A percentile compares a stretch with the other conserved stretches of the same genome.
These are phyloP conservation scores for Mycena indigotica DNA, from an alignment of 768 basidiomycete species.

Conservation along the genomic window DNA sequence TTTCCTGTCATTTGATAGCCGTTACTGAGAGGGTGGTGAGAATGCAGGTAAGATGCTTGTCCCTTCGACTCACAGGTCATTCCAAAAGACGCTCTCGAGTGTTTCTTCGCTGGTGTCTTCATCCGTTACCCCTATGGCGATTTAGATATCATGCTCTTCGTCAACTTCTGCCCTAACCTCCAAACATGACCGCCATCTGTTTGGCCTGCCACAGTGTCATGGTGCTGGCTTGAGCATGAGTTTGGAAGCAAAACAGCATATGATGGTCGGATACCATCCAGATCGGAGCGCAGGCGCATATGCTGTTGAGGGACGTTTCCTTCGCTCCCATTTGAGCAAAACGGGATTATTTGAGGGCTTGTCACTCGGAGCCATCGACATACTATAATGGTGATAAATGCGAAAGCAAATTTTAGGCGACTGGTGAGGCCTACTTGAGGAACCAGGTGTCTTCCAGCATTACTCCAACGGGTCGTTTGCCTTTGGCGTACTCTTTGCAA, in stretches of 20 bases:
- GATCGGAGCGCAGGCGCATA: conserved; percentile 73
- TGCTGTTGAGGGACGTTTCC: conserved; percentile 69
- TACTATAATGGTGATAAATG: conserved; percentile 1
- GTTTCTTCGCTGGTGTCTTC: conserved; percentile 85
- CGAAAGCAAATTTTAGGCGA: not conserved
- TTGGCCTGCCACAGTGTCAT: conserved; percentile 80
- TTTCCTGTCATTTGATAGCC: conserved; percentile 76
- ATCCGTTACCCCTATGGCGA: too few species aligned
- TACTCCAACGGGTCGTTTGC: conserved; percentile 82
- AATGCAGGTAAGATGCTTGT: not conserved
- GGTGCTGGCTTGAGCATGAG: conserved; percentile 36
- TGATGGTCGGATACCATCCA: conserved; percentile 54
- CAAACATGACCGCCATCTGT: conserved; percentile 77
- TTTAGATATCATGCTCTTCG: too few species aligned
- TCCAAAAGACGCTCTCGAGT: conserved; percentile 83
- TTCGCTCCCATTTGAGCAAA: conserved; percentile 80
- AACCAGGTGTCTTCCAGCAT: conserved; percentile 93
- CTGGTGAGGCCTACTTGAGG: conserved; percentile 53
- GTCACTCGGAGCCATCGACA: conserved; percentile 24
- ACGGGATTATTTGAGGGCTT: conserved; percentile 49
- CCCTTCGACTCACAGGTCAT: conserved; percentile 65
- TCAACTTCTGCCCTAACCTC: too few species aligned
- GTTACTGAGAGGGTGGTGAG: conserved; percentile 49
- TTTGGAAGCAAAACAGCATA: not conserved
- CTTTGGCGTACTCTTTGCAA: conserved; percentile 86